Conservation (phyloP, 805 yeast genomes). For the Teunomyces aglyptinius region DNA sequence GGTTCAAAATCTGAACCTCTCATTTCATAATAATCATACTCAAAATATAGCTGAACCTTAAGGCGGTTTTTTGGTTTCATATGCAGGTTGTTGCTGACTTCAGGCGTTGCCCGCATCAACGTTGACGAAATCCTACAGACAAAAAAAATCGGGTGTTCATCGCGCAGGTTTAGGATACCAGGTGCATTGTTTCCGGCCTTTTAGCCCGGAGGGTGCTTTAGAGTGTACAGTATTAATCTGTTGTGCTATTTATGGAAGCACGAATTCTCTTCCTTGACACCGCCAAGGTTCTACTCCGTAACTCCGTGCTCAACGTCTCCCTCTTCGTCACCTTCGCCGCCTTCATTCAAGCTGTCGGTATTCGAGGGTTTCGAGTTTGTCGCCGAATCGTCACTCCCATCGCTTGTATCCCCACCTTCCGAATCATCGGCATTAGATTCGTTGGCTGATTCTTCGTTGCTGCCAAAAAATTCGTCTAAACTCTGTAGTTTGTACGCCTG, state of each 20-base stretch:
- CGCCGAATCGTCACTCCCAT: neutral
- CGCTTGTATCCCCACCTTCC: neutral
- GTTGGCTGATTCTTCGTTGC: constrained; percentile 21
- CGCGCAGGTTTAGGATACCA: neutral
- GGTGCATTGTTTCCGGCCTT: neutral
- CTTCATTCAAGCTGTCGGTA: constrained; percentile 13
- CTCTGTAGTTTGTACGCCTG: constrained; percentile 64
- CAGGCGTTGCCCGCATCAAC: neutral
- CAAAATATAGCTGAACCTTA: neutral
- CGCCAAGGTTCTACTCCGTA: neutral
- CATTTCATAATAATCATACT: too few species aligned
- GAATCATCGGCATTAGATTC: constrained; percentile 16
- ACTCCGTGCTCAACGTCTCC: constrained; percentile 18
- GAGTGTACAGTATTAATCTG: neutral
- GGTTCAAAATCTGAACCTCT: too few species aligned
- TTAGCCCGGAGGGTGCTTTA: neutral
- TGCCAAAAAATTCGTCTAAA: constrained; percentile 79
- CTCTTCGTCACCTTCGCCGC: constrained; percentile 10
- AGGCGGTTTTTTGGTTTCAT: neutral
- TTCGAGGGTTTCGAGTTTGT: constrained; percentile 16
- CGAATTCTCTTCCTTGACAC: neutral
- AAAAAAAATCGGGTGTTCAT: neutral
- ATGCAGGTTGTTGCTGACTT: neutral
- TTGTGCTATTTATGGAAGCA: neutral
- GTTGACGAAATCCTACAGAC: neutral